Percentiles rank a stretch among this genome's conserved stretches.
Conservation (phyloP, 1,284 basidiomycete genomes). For the Heterobasidion occidentale region DNA sequence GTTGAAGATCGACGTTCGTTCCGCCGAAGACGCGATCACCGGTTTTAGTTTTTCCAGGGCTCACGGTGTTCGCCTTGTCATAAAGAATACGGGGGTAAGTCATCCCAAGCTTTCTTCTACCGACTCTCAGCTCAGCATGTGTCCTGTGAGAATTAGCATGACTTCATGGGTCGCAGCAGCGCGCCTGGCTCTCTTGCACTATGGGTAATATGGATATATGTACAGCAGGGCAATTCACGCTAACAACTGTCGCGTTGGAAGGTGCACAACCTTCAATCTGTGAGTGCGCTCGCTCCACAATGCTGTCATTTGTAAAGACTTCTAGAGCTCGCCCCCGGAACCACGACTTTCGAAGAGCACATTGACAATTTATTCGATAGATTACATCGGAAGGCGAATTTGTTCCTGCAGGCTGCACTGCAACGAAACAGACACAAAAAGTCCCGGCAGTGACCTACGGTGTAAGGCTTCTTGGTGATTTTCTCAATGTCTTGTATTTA, state of each 20-base stretch:
- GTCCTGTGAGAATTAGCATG: not conserved
- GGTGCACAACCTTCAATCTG: not conserved
- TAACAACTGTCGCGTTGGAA: not conserved
- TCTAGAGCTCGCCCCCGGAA: not conserved
- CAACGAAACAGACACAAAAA: not conserved
- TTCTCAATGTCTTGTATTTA: not conserved
- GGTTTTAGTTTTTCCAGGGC: conserved; percentile 14
- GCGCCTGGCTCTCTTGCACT: conserved; percentile 7
- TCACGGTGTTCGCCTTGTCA: conserved; percentile 10
- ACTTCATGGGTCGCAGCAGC: conserved; percentile 3
- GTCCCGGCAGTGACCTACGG: conserved; percentile 1
- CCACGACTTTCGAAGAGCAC: not conserved
- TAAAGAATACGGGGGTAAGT: conserved; percentile 4
- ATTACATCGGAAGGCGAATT: not conserved
- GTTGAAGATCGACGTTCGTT: conserved; percentile 13
- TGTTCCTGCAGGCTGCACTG: not conserved
- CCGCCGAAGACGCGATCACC: conserved; percentile 11
- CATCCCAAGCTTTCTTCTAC: not conserved
- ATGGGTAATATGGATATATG: not conserved
- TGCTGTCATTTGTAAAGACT: no score
- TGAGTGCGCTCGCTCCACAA: not conserved
- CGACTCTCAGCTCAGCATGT: not conserved
- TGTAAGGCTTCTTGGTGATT: not conserved
- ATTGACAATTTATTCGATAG: not conserved
- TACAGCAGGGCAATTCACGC: not conserved